Evolutionary conservation across 192 early-diverging fungal species (phyloP).

Genomic region (Gaertneriomyces semiglobifer): DNA sequence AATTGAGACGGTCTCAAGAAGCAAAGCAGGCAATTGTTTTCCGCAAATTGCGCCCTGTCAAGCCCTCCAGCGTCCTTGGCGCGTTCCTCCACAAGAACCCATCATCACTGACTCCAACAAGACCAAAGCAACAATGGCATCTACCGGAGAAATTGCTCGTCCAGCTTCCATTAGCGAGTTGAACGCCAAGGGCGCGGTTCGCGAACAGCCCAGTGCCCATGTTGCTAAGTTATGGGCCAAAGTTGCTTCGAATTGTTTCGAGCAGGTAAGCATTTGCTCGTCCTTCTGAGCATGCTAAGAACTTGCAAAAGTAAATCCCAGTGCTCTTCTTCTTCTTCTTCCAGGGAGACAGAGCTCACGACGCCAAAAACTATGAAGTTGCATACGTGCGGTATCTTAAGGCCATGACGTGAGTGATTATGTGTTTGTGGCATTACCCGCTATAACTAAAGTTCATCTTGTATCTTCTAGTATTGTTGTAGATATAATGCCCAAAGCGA

Average conservation of each 20-base stretch:
- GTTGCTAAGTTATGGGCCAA: not conserved
- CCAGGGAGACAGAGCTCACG: slow-evolving; percentile 8
- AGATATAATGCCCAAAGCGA: slow-evolving; percentile 35
- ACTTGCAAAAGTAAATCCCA: not conserved
- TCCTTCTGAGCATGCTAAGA: not conserved
- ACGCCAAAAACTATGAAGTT: slow-evolving; percentile 3
- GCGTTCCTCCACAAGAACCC: no score
- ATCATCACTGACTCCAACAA: no score
- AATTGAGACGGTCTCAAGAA: no score
- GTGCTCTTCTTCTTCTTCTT: not conserved
- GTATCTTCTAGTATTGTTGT: slow-evolving; percentile 32
- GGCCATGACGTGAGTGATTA: slow-evolving; percentile 12
- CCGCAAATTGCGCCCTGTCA: no score
- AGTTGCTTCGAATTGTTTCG: not conserved
- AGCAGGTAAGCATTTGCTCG: not conserved
- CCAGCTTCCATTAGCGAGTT: no score
- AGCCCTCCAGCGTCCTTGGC: no score
- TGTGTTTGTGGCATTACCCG: not conserved
- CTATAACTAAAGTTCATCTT: not conserved
- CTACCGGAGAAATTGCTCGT: no score
- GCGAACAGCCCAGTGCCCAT: not conserved
- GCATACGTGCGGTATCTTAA: slow-evolving; percentile 16
- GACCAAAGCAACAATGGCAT: no score
- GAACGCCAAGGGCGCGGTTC: no score
- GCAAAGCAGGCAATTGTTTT: no score